phyloP scores from a whole-genome alignment of 805 yeast genomes.

The Suhomyces pyralidae region DNA sequence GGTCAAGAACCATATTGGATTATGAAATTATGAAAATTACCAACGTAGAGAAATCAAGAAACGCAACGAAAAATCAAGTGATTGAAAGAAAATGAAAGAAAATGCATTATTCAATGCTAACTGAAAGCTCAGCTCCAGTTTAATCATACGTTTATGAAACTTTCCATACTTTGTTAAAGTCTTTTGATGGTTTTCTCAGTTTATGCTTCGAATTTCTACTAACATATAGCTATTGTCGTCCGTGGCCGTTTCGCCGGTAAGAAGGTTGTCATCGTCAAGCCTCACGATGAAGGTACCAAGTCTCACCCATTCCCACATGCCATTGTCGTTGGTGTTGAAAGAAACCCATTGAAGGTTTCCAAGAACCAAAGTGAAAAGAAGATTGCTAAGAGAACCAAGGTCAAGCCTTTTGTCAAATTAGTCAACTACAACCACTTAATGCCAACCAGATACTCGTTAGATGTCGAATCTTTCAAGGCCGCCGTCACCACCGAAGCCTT shows the following conservation, averaged over 20 bases:
- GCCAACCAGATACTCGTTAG: conserved; percentile 99
- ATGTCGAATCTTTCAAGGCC: conserved; percentile 92
- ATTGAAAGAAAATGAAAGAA: too few relatives aligned
- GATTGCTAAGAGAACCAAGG: conserved; percentile 94
- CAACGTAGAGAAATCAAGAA: too few relatives aligned
- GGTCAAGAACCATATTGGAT: too few relatives aligned
- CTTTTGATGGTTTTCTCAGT: too few relatives aligned
- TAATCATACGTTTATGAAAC: too few relatives aligned
- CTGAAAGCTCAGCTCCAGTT: too few relatives aligned
- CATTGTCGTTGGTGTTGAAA: conserved; percentile 98
- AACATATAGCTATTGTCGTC: conserved; percentile 83
- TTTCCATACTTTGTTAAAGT: too few relatives aligned
- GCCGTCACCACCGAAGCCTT: conserved; percentile 90
- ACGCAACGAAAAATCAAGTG: too few relatives aligned
- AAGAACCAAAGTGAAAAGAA: conserved; percentile 94
- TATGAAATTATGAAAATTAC: too few relatives aligned
- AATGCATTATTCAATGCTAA: too few relatives aligned
- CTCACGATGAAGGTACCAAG: conserved; percentile 98
- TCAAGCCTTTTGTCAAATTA: conserved; percentile 98
- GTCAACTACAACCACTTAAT: conserved; percentile 99
- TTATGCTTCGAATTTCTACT: conserved; percentile 3
- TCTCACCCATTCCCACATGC: conserved; percentile 99
- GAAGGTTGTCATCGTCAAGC: conserved; percentile 98
- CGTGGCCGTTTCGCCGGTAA: conserved; percentile 99
- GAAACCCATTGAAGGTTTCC: conserved; percentile 96